phyloP scores from a whole-genome alignment of 805 yeast species.

The Kodamaea leandrae region DNA sequence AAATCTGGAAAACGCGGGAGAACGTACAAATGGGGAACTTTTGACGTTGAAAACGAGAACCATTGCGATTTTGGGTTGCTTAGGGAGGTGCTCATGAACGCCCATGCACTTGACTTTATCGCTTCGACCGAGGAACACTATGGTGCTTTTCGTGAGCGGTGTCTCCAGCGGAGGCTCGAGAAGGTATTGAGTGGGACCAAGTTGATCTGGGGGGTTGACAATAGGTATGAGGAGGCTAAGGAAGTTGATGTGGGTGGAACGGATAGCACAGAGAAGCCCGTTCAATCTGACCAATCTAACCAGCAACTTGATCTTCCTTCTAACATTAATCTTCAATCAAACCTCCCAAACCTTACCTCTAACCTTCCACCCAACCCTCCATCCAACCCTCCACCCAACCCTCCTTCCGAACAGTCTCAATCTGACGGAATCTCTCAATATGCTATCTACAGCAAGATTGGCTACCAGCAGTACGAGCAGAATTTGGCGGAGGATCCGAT shows the following conservation, averaged over 20 bases:
- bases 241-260: too few species aligned
- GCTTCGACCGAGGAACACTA: conserved; percentile 74
- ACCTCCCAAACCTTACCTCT: too few species aligned
- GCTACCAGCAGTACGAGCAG: conserved; percentile 37
- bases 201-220: too few species aligned
- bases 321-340: too few species aligned
- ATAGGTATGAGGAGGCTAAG: too few species aligned
- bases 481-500: conserved; percentile 46
- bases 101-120: conserved; percentile 75
- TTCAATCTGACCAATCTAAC: not conserved
- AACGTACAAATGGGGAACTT: conserved; percentile 78
- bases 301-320: conserved; percentile 10
- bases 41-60: conserved; percentile 72
- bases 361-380: too few species aligned
- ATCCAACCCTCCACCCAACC: too few species aligned
- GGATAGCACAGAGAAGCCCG: not conserved
- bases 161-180: conserved; percentile 49
- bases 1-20: conserved; percentile 42
- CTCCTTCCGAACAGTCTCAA: too few species aligned
- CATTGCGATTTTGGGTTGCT: conserved; percentile 76
- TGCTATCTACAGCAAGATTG: conserved; percentile 35
- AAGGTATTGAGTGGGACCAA: conserved; percentile 10
- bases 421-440: conserved; percentile 34
- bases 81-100: conserved; percentile 61
- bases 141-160: conserved; percentile 61